phyloP scores from a whole-genome alignment of 2,329 filamentous ascomycete genomes.

The Fusarium denticulatum region DNA sequence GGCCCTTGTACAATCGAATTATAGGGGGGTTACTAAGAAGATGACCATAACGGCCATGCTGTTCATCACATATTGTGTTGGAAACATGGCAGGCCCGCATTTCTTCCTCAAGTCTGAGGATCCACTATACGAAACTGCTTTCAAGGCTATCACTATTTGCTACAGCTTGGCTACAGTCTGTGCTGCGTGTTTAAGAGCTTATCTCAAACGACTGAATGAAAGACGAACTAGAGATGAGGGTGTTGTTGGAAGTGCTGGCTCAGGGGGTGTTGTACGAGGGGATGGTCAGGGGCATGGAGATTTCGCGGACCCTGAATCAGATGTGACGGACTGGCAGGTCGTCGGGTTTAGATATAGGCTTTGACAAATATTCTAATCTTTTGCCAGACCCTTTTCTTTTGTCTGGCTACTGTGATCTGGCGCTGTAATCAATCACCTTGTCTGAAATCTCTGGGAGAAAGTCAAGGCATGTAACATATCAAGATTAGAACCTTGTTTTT shows the following conservation, averaged over 20 bases:
- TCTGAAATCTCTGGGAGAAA: neutral
- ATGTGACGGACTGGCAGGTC: conserved; percentile 68
- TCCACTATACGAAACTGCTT: conserved; percentile 63
- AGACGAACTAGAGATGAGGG: conserved; percentile 56
- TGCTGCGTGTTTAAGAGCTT: conserved; percentile 56
- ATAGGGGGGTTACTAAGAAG: conserved; percentile 67
- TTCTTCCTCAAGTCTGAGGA: conserved; percentile 62
- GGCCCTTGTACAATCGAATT: conserved; percentile 65
- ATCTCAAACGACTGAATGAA: conserved; percentile 58
- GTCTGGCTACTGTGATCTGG: too few relatives aligned
- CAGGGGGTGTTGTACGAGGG: conserved; percentile 52
- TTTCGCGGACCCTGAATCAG: conserved; percentile 55
- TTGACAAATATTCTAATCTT: neutral
- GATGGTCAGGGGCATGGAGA: conserved; percentile 38
- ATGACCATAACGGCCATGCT: conserved; percentile 67
- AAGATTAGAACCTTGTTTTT: neutral
- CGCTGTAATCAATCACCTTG: neutral
- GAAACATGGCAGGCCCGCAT: conserved; percentile 66
- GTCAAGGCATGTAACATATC: too few relatives aligned
- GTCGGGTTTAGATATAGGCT: conserved; percentile 68
- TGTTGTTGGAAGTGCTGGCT: conserved; percentile 55
- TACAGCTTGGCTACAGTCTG: conserved; percentile 61
- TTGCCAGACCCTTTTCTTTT: too few relatives aligned
- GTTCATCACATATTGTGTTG: conserved; percentile 65
- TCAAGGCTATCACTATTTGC: conserved; percentile 65